Evolutionary conservation across 2,329 filamentous ascomycete species (phyloP).

Genomic region (Penicillium thymicola): DNA sequence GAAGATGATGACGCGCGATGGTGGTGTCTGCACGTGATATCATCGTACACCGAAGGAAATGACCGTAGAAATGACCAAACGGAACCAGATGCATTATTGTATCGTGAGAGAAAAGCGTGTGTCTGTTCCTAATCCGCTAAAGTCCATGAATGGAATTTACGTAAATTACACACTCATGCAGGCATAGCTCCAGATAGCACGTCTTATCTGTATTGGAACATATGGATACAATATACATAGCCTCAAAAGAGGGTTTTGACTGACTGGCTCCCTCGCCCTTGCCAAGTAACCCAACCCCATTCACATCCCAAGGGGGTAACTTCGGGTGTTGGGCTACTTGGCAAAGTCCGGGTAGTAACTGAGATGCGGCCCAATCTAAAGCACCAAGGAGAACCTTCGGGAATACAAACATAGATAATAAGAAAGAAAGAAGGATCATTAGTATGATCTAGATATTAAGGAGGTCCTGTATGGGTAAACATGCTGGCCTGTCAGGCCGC

Average conservation of each 20-base stretch:
- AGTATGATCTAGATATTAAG: background rate
- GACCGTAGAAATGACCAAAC: background rate
- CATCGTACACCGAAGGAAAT: background rate
- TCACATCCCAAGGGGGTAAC: background rate
- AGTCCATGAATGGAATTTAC: background rate
- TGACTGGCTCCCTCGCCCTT: background rate
- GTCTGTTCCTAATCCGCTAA: background rate
- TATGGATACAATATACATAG: background rate
- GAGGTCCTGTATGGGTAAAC: background rate
- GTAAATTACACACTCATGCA: background rate
- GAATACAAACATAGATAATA: background rate
- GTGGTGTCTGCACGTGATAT: background rate
- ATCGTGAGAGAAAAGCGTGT: background rate
- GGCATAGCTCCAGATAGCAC: background rate
- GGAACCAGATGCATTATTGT: background rate
- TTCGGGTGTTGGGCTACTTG: background rate
- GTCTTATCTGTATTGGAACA: background rate
- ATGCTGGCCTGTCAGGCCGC: background rate
- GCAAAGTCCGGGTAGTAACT: background rate
- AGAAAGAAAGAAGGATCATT: background rate
- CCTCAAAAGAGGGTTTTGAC: background rate
- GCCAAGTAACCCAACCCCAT: background rate
- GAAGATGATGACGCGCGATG: background rate
- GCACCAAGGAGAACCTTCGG: background rate
- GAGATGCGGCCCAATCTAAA: background rate